Evolutionary conservation across 768 basidiomycete genomes (phyloP).

Genomic region (Pulveroboletus sp.): DNA sequence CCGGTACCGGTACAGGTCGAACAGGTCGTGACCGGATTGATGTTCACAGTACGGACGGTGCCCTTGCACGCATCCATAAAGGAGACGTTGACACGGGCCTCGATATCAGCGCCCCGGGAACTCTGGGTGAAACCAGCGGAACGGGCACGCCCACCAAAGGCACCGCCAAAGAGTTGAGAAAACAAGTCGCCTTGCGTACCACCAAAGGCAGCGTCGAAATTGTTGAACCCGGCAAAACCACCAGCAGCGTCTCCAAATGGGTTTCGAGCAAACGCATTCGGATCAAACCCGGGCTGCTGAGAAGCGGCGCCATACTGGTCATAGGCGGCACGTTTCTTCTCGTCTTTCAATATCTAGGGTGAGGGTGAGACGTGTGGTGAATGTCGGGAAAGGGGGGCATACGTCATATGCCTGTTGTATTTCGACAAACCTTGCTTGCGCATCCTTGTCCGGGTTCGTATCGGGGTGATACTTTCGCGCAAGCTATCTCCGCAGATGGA

Average conservation of each 20-base stretch:
- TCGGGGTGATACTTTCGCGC: constrained; percentile 98
- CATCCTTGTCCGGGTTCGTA: constrained; percentile 87
- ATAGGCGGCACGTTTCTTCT: constrained; percentile 85
- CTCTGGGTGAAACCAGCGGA: constrained; percentile 40
- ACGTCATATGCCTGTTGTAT: constrained; percentile 98
- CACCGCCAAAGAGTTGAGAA: constrained; percentile 75
- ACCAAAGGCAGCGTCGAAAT: constrained; percentile 60
- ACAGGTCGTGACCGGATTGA: constrained; percentile 82
- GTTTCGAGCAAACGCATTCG: constrained; percentile 67
- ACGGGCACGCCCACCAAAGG: constrained; percentile 47
- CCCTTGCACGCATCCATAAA: constrained; percentile 98
- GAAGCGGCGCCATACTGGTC: constrained; percentile 93
- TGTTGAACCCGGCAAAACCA: constrained; percentile 71
- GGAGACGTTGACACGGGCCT: constrained; percentile 64
- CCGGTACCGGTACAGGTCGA: constrained; percentile 81
- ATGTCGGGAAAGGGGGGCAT: constrained; percentile 26
- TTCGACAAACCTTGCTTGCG: constrained; percentile 91
- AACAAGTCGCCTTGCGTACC: constrained; percentile 65
- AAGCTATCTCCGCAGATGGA: constrained; percentile 51
- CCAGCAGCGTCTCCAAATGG: constrained; percentile 46
- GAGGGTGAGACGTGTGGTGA: constrained; percentile 16
- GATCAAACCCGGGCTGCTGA: constrained; percentile 91
- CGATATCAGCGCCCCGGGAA: constrained; percentile 74
- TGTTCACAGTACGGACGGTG: constrained; percentile 63
- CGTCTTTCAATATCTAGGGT: constrained; percentile 83